Percentiles rank a stretch among this genome's conserved stretches.
Evolutionary conservation across 257 asterid genomes (phyloP).

Genomic region (Solanum bulbocastanum): DNA sequence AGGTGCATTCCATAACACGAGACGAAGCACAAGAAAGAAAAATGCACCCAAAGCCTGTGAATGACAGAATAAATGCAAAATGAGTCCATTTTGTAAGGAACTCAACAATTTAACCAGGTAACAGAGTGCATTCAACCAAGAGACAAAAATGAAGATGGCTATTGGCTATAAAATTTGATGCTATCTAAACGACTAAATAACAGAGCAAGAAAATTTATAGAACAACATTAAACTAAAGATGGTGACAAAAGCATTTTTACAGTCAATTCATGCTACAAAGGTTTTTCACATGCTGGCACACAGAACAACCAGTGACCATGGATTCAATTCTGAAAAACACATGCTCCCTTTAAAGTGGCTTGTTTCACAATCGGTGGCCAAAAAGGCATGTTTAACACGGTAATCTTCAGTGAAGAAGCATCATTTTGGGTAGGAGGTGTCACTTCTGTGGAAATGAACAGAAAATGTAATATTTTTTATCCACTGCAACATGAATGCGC

Average conservation of each 20-base stretch:
- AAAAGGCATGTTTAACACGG: neutral
- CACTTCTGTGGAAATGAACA: neutral
- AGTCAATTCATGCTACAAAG: neutral
- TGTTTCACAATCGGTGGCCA: neutral
- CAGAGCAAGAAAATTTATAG: neutral
- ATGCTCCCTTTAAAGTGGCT: neutral
- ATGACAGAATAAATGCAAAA: slow-evolving; percentile 2
- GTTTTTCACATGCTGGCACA: neutral
- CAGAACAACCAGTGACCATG: neutral
- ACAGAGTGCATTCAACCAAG: neutral
- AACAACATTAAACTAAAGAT: neutral
- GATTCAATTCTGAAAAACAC: neutral
- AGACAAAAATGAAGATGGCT: neutral
- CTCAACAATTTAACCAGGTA: neutral
- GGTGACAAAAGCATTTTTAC: neutral
- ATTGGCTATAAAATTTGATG: neutral
- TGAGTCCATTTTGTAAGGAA: neutral
- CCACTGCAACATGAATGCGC: neutral
- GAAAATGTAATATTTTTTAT: neutral
- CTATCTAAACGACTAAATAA: neutral
- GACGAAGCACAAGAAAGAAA: slow-evolving; percentile 59
- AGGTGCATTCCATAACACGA: slow-evolving; percentile 80
- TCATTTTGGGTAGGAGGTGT: neutral
- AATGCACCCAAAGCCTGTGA: slow-evolving; percentile 98
- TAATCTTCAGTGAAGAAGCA: neutral